These are phyloP conservation scores for Ophiostoma sp. DNA, from an alignment of 2,329 filamentous ascomycete genomes.

Conservation along the genomic window DNA sequence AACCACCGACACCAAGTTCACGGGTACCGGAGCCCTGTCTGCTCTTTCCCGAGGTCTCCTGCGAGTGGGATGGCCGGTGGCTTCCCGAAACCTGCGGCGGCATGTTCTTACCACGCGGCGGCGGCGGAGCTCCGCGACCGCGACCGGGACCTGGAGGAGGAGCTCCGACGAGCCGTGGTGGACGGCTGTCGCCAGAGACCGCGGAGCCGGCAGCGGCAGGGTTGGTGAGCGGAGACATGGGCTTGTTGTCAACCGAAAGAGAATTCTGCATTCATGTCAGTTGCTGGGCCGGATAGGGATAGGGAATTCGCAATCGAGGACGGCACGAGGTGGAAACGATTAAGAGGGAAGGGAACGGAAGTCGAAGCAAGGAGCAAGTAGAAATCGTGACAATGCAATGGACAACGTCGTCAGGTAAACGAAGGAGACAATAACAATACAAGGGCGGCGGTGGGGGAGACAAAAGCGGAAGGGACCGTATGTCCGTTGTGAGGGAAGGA, in stretches of 20 bases:
- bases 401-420: conserved; percentile 10
- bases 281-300: conserved; percentile 28
- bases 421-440: conserved; percentile 13
- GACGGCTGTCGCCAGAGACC: conserved; percentile 29
- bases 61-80: conserved; percentile 60
- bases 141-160: conserved; percentile 32
- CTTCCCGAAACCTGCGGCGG: conserved; percentile 40
- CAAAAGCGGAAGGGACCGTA: conserved; percentile 14
- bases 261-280: conserved; percentile 49
- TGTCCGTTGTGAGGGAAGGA: conserved; percentile 14
- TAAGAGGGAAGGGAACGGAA: neutral
- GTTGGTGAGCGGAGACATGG: conserved; percentile 17
- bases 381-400: neutral
- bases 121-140: conserved; percentile 37
- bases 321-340: neutral
- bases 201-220: conserved; percentile 18
- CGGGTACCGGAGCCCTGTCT: conserved; percentile 33
- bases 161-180: conserved; percentile 25
- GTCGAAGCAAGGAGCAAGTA: neutral
- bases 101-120: conserved; percentile 44
- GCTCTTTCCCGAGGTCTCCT: conserved; percentile 57
- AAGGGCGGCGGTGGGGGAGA: neutral
- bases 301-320: neutral
- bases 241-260: conserved; percentile 59
- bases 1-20: neutral